These are phyloP conservation scores for Aspergillus saccharolyticus DNA, from an alignment of 495 filamentous ascomycete genomes.

Conservation along the genomic window DNA sequence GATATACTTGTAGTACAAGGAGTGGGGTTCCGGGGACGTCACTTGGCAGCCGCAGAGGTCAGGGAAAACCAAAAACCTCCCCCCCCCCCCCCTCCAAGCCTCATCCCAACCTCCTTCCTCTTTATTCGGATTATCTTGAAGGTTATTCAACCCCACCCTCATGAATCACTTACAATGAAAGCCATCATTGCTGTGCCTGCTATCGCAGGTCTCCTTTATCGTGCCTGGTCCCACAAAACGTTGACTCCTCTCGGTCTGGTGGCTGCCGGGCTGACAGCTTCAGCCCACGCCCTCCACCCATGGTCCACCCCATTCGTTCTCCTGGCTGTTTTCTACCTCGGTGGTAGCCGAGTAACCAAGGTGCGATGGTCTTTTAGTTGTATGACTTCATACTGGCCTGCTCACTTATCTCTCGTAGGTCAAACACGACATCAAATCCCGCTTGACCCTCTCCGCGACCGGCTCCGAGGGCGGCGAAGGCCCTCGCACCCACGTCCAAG, in stretches of 20 bases:
- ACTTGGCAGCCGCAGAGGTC: no score
- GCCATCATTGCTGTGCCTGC: conserved; percentile 62
- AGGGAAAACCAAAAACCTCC: no score
- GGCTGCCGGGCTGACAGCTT: conserved; percentile 63
- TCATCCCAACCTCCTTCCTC: conserved; percentile 52
- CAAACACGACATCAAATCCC: conserved; percentile 81
- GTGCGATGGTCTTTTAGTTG: no score
- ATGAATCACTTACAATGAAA: conserved; percentile 48
- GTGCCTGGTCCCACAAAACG: conserved; percentile 66
- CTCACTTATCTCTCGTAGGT: conserved; percentile 41
- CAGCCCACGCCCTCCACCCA: conserved; percentile 79
- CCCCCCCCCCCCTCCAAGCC: no score
- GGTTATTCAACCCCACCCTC: no score
- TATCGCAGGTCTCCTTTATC: conserved; percentile 56
- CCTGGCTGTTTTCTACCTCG: conserved; percentile 79
- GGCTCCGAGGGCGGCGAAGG: conserved; percentile 73
- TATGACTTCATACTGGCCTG: no score
- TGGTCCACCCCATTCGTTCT: conserved; percentile 85
- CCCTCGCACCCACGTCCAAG: conserved; percentile 79
- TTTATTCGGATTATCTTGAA: no score
- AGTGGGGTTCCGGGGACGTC: no score
- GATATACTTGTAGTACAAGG: no score
- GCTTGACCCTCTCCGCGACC: conserved; percentile 68
- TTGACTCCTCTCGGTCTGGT: conserved; percentile 66
- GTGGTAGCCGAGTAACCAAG: conserved; percentile 78